Evolutionary conservation across 1,284 basidiomycete genomes (phyloP), one percentile per base, ranked within the genome.

Genomic region (Ceratorhiza oryzae-sativae): DNA sequence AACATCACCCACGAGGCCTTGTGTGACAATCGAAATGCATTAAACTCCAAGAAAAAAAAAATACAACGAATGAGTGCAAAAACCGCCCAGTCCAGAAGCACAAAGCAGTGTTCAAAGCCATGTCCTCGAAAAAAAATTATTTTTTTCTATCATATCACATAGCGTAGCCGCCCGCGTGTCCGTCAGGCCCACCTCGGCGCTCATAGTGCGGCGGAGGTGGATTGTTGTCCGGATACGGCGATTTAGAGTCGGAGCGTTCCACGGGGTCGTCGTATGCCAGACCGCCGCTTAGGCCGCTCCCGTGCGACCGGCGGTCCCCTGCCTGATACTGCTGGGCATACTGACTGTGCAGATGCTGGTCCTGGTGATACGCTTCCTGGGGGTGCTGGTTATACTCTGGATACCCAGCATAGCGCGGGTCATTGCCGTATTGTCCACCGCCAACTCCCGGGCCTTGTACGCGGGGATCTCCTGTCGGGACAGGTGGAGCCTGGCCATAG

Each of bases 231-330:
- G 65, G 65, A 18, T 68, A 65, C 32, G 62, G 13, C 12, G 62
- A 2, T 36, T 53, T 65, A 8, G 34, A 25, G 13, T 58, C 53
- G 6, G 49, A 10, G 10, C 34, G 58, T 15, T 60, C 58, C 34
- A 56, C 53, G 1, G 62, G 53, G 15, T 56, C 65, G 65, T 68
- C 65, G 53, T 68, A 68, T 39, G 65, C 65, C 20, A 68, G 65
- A 34, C 65, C 65, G 15, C 65, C 55, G 8, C 23, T 48, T 25
- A 68, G 65, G 46, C 65, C 53, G 25, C 65, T 68, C 10, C 23
- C 65, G 51, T 58, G 41, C 51, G 65, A 68, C 34, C 65, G 65
- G 65, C 65, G 65, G 32, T 68, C 65, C 10, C 65, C 65, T 20
- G 65, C 65, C n/a, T 68, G 65, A 27, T 56, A 68, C 39, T 68